Base-by-base conservation (phyloP, 257 asterid species). In the Nicotiana attenuata region DNA sequence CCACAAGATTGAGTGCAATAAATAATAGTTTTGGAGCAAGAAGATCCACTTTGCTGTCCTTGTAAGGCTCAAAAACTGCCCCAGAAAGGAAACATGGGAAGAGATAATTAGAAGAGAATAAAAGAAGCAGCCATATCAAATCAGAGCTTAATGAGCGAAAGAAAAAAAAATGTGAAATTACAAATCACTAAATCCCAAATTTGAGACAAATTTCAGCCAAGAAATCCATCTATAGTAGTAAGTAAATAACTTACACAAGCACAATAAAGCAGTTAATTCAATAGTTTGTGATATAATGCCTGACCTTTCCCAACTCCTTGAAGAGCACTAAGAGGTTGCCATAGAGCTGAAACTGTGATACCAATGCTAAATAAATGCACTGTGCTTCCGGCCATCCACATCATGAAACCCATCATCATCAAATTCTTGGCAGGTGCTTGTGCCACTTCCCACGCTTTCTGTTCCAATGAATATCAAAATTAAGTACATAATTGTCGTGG, bases 351-450 rank as follows among this genome's bases (percentile, higher is more conserved):
- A 87, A 96, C 89, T 73, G 99, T 96, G 75, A 96, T 96, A 81
- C 98, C 99, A 33, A 96, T 93, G 90, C 98, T 94, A 83, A 96
- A 96, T 19, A 96, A 90, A 85, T 96, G 99, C 69, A 96, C 99
- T 2, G 98, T 94, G 90, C 96, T 96, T 82, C 98, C 99, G 82
- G 98, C 97, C 99, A 93, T 96, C 98, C 98, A 94, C 98, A 94
- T 96, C 98, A 96, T 93, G 88, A 96, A 96, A 73, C 91, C 99
- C 97, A 94, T 91, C 99, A 96, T 96, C 82, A 93, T 75, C 91
- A 93, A 89, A 90, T 92, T 96, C 96, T 96, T 94, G 47, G 88
- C 83, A 20, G 99, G 98, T 17, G 99, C 98, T 89, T 94, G 99
- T 28, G 99, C 99, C 38, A 93, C 94, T 89, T 93, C 98, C 99